Conservation (phyloP, 495 filamentous ascomycete species). For the Pyronema domesticum region DNA sequence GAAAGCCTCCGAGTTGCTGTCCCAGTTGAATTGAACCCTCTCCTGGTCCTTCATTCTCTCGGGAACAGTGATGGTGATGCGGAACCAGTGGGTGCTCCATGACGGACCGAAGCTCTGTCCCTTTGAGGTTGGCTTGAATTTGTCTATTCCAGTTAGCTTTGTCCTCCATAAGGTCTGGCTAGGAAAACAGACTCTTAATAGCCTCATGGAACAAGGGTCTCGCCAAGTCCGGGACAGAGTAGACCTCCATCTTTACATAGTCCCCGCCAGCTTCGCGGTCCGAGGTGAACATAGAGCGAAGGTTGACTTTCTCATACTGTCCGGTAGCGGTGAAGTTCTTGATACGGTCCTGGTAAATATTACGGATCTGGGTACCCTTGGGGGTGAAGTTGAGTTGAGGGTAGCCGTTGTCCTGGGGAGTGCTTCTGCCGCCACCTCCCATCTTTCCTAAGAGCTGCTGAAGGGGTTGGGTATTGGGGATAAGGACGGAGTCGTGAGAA, state of each 20-base stretch:
- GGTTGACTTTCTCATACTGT: slow-evolving; percentile 62
- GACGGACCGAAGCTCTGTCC: slow-evolving; percentile 77
- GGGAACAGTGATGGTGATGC: slow-evolving; percentile 60
- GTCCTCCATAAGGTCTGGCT: background rate
- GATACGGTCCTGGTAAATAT: slow-evolving; percentile 75
- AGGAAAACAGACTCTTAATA: slow-evolving; percentile 28
- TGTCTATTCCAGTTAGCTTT: slow-evolving; percentile 27
- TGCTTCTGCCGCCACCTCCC: background rate
- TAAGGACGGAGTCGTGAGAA: background rate
- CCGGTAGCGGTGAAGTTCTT: slow-evolving; percentile 59
- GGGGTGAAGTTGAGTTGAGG: slow-evolving; percentile 42
- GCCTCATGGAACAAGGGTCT: slow-evolving; percentile 86
- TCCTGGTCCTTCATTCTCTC: slow-evolving; percentile 49
- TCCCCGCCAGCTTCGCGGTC: slow-evolving; percentile 54
- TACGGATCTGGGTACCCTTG: slow-evolving; percentile 67
- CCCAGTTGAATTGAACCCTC: slow-evolving; percentile 86
- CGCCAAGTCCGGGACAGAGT: slow-evolving; percentile 58
- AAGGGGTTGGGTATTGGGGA: background rate
- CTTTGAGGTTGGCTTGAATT: slow-evolving; percentile 57
- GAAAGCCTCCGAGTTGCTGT: slow-evolving; percentile 77
- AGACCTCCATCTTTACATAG: slow-evolving; percentile 72
- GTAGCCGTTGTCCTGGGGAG: slow-evolving; percentile 24
- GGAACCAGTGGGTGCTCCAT: slow-evolving; percentile 99
- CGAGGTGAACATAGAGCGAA: slow-evolving; percentile 37
- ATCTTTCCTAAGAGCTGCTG: background rate